Conservation (phyloP, 2,329 filamentous ascomycete genomes). For the Cladosporium austrohemisphaericum region DNA sequence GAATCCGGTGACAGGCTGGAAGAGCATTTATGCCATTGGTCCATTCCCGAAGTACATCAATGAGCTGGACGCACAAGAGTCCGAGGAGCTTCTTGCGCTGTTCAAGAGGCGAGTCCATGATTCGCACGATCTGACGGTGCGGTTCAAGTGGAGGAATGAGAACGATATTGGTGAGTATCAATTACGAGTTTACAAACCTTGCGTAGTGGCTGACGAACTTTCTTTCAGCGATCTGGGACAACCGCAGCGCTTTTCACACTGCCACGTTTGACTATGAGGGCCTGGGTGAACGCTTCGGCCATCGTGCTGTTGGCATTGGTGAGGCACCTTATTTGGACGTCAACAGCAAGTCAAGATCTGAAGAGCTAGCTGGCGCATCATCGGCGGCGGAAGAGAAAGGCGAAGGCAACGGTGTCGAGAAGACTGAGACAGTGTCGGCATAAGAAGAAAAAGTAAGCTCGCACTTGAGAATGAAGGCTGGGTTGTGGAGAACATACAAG, state of each 20-base stretch:
- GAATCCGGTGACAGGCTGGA: conserved; percentile 61
- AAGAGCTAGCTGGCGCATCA: neutral
- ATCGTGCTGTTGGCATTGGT: conserved; percentile 54
- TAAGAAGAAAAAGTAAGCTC: neutral
- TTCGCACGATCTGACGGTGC: conserved; percentile 51
- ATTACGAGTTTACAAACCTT: neutral
- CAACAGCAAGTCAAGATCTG: conserved; percentile 44
- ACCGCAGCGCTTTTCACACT: conserved; percentile 56
- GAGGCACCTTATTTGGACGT: conserved; percentile 55
- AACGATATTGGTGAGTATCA: conserved; percentile 42
- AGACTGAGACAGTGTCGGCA: neutral
- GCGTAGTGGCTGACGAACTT: neutral
- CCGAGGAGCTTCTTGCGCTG: conserved; percentile 23
- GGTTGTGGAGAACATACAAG: no score
- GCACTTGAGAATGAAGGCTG: no score
- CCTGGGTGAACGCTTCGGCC: conserved; percentile 49
- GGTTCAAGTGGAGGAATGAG: conserved; percentile 47
- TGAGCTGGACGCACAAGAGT: conserved; percentile 40
- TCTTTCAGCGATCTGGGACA: conserved; percentile 62
- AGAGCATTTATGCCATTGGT: conserved; percentile 56
- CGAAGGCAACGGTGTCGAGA: neutral
- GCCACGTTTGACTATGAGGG: conserved; percentile 61
- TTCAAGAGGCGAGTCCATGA: conserved; percentile 41
- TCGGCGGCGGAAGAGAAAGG: neutral
- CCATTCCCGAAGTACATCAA: conserved; percentile 54